Base-by-base conservation (phyloP, 176 grass and related monocot genomes). In the Carex myosuroides region DNA sequence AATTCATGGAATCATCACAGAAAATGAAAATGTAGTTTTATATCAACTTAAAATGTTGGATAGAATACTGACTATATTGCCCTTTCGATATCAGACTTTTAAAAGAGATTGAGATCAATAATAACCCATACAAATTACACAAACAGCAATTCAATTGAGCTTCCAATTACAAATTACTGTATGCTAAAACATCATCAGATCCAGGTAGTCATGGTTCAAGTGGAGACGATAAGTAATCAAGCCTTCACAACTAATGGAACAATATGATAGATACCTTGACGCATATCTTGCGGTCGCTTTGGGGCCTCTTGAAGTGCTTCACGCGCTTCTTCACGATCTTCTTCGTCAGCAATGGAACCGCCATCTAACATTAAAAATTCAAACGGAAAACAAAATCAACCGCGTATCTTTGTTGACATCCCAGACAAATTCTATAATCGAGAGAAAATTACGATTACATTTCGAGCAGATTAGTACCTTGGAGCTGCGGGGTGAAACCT, bases 321-420 rank as follows among this genome's bases (percentile, higher is more conserved):
- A 92, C 57, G 67, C 93, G 70, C 93, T 92, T 92, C 90, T 95
- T 95, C 79, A 94, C 90, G 84, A 94, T 94, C 93, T 89, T 89
- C 82, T 60, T 87, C 21, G 86, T 85, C 60, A 94, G 39, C 82
- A 92, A 56, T 9, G 93, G 93, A 13, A 92, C 90, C 82, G 90
- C 93, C 93, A 94, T 92, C 84, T 90, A 66, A 39, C 8, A 82
- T 10, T 1, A 64, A 32, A 21, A 42, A 57, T 52, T 46, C 3
- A 39, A 80, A 33, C 0, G 5, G 3, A 39, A 52, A 81, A 63
- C 35, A 60, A 21, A 22, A 81, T 46, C 55, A 63, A 44, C 48
- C 1, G 37, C 37, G 5, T 2, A 41, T 81, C 30, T 7, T 18
- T 80, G 1, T 2, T 18, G 12, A 37, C 6, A 57, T 11, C 20